These are phyloP conservation scores for Oryza brachyantha DNA, from an alignment of 176 grass and related monocot genomes.

Conservation along the genomic window DNA sequence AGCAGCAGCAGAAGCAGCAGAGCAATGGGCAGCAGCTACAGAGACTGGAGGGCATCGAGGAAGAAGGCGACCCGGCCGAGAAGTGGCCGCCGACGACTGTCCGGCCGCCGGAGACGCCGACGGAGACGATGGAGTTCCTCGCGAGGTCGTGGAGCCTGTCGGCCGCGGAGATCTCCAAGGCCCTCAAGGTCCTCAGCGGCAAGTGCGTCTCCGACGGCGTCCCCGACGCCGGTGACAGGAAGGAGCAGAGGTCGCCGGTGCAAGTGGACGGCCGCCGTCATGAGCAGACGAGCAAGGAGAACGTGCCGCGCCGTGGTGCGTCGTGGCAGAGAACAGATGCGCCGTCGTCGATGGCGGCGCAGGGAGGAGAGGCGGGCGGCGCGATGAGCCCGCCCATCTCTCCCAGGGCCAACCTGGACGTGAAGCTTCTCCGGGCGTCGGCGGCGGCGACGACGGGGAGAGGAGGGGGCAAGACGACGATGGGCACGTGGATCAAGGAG, in stretches of 20 bases:
- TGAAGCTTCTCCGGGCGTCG: constrained; percentile 49
- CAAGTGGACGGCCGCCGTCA: background rate
- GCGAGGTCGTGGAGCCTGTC: constrained; percentile 92
- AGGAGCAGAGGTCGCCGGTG: constrained; percentile 4
- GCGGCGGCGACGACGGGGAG: constrained; percentile 4
- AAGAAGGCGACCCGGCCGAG: constrained; percentile 42
- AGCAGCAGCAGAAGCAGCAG: constrained; percentile 32
- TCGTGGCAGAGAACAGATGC: constrained; percentile 23
- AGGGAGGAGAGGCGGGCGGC: constrained; percentile 2
- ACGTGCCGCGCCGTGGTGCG: background rate
- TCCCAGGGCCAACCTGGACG: constrained; percentile 58
- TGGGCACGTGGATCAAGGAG: constrained; percentile 90
- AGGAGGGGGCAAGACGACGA: constrained; percentile 46
- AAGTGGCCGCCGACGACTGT: constrained; percentile 54
- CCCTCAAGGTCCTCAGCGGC: constrained; percentile 60
- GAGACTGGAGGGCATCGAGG: constrained; percentile 73
- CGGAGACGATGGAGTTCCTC: constrained; percentile 92
- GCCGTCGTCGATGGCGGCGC: background rate
- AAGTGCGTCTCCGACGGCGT: constrained; percentile 11
- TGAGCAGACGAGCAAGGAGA: background rate
- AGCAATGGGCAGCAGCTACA: constrained; percentile 16
- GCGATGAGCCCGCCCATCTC: constrained; percentile 54
- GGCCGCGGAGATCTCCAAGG: constrained; percentile 83
- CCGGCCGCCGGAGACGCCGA: constrained; percentile 77
- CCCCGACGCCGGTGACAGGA: background rate